Conservation (phyloP, 352 stramenopile genomes). For the Phytophthora agathidicida region DNA sequence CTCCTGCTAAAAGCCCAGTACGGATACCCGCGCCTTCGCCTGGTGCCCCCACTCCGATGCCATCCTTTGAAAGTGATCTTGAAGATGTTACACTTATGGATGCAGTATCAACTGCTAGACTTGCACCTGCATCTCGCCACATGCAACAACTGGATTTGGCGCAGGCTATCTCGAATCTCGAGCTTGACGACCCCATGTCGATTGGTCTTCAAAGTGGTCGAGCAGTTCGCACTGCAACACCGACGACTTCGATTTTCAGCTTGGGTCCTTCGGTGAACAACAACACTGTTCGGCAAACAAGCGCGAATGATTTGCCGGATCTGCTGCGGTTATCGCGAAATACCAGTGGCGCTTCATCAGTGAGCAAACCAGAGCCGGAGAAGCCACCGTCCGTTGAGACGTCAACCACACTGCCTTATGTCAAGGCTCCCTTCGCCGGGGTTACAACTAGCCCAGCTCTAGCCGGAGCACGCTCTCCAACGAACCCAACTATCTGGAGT, state of each 20-base stretch:
- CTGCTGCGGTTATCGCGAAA: conserved; percentile 34
- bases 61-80: conserved; percentile 33
- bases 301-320: conserved; percentile 30
- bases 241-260: conserved; percentile 75
- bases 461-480: conserved; percentile 27
- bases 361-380: conserved; percentile 3
- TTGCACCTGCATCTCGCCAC: conserved; percentile 65
- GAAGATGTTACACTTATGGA: conserved; percentile 32
- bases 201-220: conserved; percentile 52
- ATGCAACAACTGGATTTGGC: conserved; percentile 78
- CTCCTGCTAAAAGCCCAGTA: conserved; percentile 12
- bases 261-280: conserved; percentile 45
- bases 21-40: conserved; percentile 5
- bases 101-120: conserved; percentile 20
- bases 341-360: conserved; percentile 24
- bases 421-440: conserved; percentile 22
- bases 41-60: conserved; percentile 29
- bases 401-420: conserved; percentile 44
- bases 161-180: conserved; percentile 71
- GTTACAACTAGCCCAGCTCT: neutral
- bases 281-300: conserved; percentile 26
- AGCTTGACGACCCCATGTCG: conserved; percentile 73
- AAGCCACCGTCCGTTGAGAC: conserved; percentile 15
- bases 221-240: conserved; percentile 40
- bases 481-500: conserved; percentile 59